phyloP scores from a whole-genome alignment of 805 yeast species.

The Kregervanrija fluxuum region DNA sequence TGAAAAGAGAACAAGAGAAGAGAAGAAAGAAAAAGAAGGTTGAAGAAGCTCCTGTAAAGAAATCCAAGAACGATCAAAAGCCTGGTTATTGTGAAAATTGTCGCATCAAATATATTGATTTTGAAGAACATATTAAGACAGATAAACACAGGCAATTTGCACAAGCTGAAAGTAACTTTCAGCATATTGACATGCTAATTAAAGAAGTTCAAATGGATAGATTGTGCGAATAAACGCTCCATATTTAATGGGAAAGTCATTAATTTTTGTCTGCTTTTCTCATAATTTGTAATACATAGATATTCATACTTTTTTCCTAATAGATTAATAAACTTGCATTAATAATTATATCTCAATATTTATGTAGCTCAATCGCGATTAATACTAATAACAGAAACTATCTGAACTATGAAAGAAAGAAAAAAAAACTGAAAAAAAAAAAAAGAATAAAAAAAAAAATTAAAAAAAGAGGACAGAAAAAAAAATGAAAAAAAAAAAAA shows the following conservation, averaged over 20 bases:
- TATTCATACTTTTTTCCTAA: too few relatives aligned
- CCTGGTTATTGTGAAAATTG: slow-evolving; percentile 95
- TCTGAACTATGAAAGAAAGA: too few relatives aligned
- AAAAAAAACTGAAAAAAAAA: too few relatives aligned
- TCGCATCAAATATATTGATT: slow-evolving; percentile 70
- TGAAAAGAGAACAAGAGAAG: background rate
- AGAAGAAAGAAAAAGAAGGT: slow-evolving; percentile 2
- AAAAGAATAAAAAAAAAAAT: too few relatives aligned
- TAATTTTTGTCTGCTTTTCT: too few relatives aligned
- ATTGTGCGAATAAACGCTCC: background rate
- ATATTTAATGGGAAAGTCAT: too few relatives aligned
- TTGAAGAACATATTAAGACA: slow-evolving; percentile 66
- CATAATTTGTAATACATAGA: too few relatives aligned
- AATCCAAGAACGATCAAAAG: slow-evolving; percentile 3
- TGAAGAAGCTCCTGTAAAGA: background rate
- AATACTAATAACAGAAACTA: too few relatives aligned
- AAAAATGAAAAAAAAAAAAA: background rate
- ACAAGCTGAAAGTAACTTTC: slow-evolving; percentile 58
- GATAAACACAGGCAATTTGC: slow-evolving; percentile 78
- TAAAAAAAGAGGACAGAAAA: background rate
- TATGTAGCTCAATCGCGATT: too few relatives aligned
- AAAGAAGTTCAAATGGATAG: slow-evolving; percentile 30
- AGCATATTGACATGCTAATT: slow-evolving; percentile 69
- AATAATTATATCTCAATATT: too few relatives aligned
- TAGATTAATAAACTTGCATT: too few relatives aligned